Conservation (phyloP, 805 yeast genomes). For the Cyberlindnera saturnus region DNA sequence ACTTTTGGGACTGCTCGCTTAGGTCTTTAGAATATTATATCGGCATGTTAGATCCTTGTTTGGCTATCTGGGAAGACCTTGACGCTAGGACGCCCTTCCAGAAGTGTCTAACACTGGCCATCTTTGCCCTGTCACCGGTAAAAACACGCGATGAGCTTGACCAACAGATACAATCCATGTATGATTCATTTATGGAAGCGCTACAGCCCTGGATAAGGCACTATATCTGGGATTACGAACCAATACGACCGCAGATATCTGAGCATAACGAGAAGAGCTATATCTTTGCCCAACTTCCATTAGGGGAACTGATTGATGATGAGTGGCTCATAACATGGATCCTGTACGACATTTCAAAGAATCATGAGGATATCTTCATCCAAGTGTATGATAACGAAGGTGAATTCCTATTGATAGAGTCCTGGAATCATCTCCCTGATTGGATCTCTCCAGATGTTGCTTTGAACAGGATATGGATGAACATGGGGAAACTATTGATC, state of each 20-base stretch:
- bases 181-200: conserved; percentile 18
- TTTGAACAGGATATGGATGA: conserved; percentile 48
- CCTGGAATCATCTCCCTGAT: conserved; percentile 38
- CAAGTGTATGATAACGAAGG: conserved; percentile 48
- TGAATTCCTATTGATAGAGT: conserved; percentile 48
- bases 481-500: conserved; percentile 32
- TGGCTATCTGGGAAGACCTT: not conserved
- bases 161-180: conserved; percentile 10
- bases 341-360: conserved; percentile 31
- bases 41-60: too few relatives aligned
- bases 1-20: too few relatives aligned
- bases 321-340: conserved; percentile 38
- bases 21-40: too few relatives aligned
- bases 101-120: not conserved
- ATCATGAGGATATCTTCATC: conserved; percentile 33
- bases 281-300: conserved; percentile 33
- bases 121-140: conserved; percentile 20
- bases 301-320: conserved; percentile 39
- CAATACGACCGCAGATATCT: conserved; percentile 8
- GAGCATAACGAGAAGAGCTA: conserved; percentile 7
- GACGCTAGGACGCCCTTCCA: not conserved
- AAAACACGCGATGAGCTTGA: conserved; percentile 14
- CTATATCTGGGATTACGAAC: conserved; percentile 38
- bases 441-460: conserved; percentile 44
- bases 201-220: conserved; percentile 30